Percentiles rank a stretch among this genome's conserved stretches.
These are phyloP conservation scores for Dendrocalamus latiflorus DNA, from an alignment of 202 grass and related monocot species.

Conservation along the genomic window DNA sequence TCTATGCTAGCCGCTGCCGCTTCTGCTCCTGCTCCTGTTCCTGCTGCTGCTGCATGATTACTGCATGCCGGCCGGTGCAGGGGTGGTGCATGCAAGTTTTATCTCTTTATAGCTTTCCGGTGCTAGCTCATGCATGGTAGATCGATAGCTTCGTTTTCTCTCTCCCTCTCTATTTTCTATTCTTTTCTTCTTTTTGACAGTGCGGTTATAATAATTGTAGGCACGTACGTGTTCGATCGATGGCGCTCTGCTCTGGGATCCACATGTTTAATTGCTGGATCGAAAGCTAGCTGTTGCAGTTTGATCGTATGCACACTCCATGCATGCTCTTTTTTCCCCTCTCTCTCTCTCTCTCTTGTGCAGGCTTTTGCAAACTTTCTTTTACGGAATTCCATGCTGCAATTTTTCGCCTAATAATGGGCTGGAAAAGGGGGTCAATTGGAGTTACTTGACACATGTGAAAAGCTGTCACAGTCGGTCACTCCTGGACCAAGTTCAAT, in stretches of 20 bases:
- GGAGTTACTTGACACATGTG: not conserved
- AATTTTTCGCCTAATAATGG: not conserved
- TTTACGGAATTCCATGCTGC: constrained; percentile 18
- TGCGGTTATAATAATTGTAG: constrained; percentile 7
- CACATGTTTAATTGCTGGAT: constrained; percentile 39
- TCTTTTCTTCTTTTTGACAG: not conserved
- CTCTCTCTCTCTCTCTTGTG: not conserved
- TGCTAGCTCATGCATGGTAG: not conserved
- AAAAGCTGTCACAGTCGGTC: constrained; percentile 13
- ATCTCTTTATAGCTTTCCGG: not conserved
- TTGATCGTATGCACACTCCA: constrained; percentile 1
- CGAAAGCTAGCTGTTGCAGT: constrained; percentile 14
- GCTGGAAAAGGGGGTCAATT: not conserved
- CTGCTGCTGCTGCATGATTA: constrained; percentile 13
- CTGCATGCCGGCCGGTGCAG: constrained; percentile 26
- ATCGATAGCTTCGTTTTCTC: not conserved
- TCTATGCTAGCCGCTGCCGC: not conserved
- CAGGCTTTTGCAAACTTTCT: constrained; percentile 6
- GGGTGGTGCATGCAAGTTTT: constrained; percentile 19
- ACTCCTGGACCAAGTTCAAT: not conserved
- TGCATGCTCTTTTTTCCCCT: not conserved
- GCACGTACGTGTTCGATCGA: constrained; percentile 15
- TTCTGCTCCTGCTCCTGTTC: not conserved
- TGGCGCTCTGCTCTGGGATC: constrained; percentile 35
- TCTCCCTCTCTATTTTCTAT: too few species aligned